phyloP scores from a whole-genome alignment of 2,329 filamentous ascomycete genomes.

The Arthrobotrys entomopaga region DNA sequence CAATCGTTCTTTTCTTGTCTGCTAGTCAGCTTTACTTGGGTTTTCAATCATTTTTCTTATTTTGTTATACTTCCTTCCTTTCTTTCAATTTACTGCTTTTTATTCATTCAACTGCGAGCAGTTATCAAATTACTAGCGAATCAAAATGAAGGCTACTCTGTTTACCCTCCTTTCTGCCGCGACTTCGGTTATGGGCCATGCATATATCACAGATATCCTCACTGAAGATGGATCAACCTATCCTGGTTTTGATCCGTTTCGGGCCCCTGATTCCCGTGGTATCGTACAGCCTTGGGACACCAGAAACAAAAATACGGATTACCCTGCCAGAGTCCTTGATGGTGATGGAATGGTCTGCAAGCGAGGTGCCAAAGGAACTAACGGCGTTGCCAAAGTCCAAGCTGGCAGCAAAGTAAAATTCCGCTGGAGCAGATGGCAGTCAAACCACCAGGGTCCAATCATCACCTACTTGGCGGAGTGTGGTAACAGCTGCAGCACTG shows the following conservation, averaged over 20 bases:
- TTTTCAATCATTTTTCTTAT: slow-evolving; percentile 1
- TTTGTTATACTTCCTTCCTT: not conserved
- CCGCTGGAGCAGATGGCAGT: slow-evolving; percentile 66
- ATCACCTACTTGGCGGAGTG: slow-evolving; percentile 65
- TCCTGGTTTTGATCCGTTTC: slow-evolving; percentile 50
- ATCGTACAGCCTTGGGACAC: slow-evolving; percentile 59
- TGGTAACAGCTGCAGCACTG: slow-evolving; percentile 62
- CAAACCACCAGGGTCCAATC: slow-evolving; percentile 65
- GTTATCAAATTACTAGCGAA: not conserved
- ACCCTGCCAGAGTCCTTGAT: slow-evolving; percentile 23
- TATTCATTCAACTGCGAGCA: not conserved
- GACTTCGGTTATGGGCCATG: slow-evolving; percentile 52
- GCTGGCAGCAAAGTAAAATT: slow-evolving; percentile 65
- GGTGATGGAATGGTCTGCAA: slow-evolving; percentile 67
- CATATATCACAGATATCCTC: slow-evolving; percentile 53
- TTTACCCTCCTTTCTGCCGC: slow-evolving; percentile 46
- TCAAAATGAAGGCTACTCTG: slow-evolving; percentile 54
- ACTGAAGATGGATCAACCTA: slow-evolving; percentile 38
- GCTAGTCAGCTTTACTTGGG: not conserved
- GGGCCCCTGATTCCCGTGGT: slow-evolving; percentile 51
- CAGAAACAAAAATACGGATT: slow-evolving; percentile 21
- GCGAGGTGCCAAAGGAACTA: slow-evolving; percentile 62
- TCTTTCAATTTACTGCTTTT: slow-evolving; percentile 1
- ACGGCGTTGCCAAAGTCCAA: slow-evolving; percentile 62
- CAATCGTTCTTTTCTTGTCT: slow-evolving; percentile 3